Evolutionary conservation across 495 filamentous ascomycete genomes (phyloP), one percentile per base, ranked within the genome.

Genomic region (Xylaria bambusicola): DNA sequence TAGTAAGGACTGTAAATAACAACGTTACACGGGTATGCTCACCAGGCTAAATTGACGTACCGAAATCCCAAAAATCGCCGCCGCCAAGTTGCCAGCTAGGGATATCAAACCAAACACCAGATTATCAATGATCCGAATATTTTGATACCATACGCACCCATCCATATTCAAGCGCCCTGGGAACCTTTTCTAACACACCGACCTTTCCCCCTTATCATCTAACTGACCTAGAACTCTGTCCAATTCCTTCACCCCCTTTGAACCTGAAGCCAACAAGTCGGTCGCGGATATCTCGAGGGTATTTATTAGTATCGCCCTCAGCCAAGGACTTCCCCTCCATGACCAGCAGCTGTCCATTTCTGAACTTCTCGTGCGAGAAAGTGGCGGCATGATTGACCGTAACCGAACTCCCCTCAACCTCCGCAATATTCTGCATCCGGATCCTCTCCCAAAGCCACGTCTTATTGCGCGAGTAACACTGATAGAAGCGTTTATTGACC

Each of bases 381-480:
- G 21, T 31, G 29, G 53, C 29, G 38, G 29, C 21, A 41, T 13
- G 31, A 10, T 18, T 10, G 29, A 33, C 33, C 10, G 18, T 4
- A n/a, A n/a, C 6, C 17, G 38, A 23, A 18, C 38, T 35, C 52
- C 24, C 52, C 6, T 46, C 41, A 7, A 12, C 24, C 40, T 56
- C 52, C 27, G 17, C 52, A 13, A 56, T 24, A 4, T 18, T 35
- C 21, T 27, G 13, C 27, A 6, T 27, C 18, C 41, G 17, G 27
- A 56, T 56, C 12, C 21, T 23, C 33, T 41, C 55, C 15, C 20
- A 49, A 5, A 75, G 57, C n/a, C 27, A 23, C 13, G 62, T 48
- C 44, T 75, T 67, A 40, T 75, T 54, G 4, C 52, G 48, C 56
- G 68, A 62, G 47, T 71, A 75, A 9, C 63, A 65, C n/a, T 58